Percentiles rank a stretch among this genome's conserved stretches.
Evolutionary conservation across 768 basidiomycete genomes (phyloP).

Genomic region (Mycena belliarum): DNA sequence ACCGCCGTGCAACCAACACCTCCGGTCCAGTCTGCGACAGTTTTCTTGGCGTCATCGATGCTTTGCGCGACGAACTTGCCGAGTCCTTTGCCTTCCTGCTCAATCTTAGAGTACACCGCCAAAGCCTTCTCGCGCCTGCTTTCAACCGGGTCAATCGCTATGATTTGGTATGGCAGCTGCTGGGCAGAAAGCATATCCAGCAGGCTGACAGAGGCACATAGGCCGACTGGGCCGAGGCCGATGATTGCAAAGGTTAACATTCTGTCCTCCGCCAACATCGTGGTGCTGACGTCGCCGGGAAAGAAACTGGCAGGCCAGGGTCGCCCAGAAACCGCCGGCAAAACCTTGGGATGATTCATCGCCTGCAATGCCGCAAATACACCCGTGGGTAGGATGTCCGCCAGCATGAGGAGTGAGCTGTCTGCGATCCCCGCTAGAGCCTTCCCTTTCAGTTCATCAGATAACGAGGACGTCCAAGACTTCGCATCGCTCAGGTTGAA

Average conservation of each 20-base stretch:
- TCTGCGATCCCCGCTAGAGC: constrained; percentile 52
- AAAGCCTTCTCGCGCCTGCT: constrained; percentile 59
- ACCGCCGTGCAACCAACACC: constrained; percentile 64
- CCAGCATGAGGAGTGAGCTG: constrained; percentile 67
- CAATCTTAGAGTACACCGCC: constrained; percentile 55
- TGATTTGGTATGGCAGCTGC: constrained; percentile 50
- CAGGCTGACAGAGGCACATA: constrained; percentile 66
- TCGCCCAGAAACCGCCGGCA: constrained; percentile 56
- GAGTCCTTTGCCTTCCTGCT: constrained; percentile 40
- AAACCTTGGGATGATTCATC: constrained; percentile 69
- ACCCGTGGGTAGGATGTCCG: constrained; percentile 81
- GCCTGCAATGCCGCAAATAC: constrained; percentile 76
- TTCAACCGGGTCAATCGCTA: constrained; percentile 65
- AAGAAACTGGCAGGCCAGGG: constrained; percentile 59
- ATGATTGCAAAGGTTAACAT: constrained; percentile 64
- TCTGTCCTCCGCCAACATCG: constrained; percentile 48
- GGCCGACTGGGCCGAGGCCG: constrained; percentile 79
- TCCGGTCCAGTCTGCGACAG: constrained; percentile 53
- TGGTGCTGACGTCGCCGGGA: constrained; percentile 29
- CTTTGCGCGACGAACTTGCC: constrained; percentile 53
- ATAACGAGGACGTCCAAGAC: constrained; percentile 43
- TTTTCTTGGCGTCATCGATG: constrained; percentile 51
- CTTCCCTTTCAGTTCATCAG: constrained; percentile 36
- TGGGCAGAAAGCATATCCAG: constrained; percentile 57
- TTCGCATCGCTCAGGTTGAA: constrained; percentile 58